phyloP scores from a whole-genome alignment of 768 basidiomycete genomes.

The Crassisporium funariophilum region DNA sequence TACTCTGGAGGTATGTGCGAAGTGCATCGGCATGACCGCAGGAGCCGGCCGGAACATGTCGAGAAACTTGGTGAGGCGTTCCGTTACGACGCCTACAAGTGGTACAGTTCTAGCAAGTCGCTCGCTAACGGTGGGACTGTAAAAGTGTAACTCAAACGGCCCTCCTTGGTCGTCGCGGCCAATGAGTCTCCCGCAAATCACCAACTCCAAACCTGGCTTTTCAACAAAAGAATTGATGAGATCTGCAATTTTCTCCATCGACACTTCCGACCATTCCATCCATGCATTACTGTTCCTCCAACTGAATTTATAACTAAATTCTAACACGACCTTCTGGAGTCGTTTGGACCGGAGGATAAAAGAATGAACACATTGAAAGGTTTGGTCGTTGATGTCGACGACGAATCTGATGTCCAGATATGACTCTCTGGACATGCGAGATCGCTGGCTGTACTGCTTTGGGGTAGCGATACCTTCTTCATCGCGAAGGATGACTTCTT shows the following conservation, averaged over 20 bases:
- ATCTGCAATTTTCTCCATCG: background rate
- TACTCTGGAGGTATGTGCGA: too few species aligned
- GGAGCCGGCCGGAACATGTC: background rate
- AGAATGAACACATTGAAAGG: background rate
- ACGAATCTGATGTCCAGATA: background rate
- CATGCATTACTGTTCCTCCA: too few species aligned
- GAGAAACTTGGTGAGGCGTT: background rate
- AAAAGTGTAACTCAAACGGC: constrained; percentile 8
- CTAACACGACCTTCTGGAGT: constrained; percentile 1
- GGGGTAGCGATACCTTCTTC: constrained; percentile 2
- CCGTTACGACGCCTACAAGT: background rate
- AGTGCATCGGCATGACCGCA: background rate
- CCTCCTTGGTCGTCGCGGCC: constrained; percentile 1
- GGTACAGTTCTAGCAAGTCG: background rate
- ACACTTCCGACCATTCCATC: too few species aligned
- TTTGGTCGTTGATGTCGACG: background rate
- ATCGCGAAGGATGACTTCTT: background rate
- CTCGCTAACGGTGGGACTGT: background rate
- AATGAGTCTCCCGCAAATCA: background rate
- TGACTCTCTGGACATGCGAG: background rate
- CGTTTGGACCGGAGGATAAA: background rate
- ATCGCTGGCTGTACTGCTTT: background rate
- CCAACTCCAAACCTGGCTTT: background rate
- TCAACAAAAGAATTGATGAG: constrained; percentile 4
- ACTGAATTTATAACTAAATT: too few species aligned